Evolutionary conservation across 768 basidiomycete genomes (phyloP).

Genomic region (Tulasnella sp.): DNA sequence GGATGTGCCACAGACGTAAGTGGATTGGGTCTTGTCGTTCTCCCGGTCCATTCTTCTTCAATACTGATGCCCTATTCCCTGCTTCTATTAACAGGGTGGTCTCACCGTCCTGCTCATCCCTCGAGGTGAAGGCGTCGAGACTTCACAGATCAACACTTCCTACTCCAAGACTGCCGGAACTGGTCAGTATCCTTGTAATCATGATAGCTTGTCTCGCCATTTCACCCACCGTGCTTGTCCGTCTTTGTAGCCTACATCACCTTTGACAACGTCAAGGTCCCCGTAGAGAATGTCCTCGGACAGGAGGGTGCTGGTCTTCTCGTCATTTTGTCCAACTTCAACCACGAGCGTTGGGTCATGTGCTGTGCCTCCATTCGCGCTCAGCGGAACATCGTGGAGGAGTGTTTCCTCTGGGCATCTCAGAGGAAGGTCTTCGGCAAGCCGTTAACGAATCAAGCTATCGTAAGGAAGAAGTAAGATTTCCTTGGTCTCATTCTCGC

Average conservation of each 20-base stretch:
- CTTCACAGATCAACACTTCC: constrained; percentile 82
- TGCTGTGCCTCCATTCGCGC: constrained; percentile 55
- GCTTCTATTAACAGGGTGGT: constrained; percentile 46
- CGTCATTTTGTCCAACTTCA: constrained; percentile 72
- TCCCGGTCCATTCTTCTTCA: neutral
- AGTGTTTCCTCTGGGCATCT: constrained; percentile 84
- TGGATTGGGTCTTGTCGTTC: neutral
- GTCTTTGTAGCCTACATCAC: constrained; percentile 19
- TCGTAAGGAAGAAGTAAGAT: constrained; percentile 63
- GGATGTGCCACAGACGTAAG: constrained; percentile 18
- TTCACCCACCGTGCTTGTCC: no score
- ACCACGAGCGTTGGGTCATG: constrained; percentile 88
- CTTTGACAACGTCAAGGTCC: constrained; percentile 52
- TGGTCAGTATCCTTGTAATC: neutral
- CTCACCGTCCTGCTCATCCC: constrained; percentile 68
- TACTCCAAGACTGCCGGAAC: constrained; percentile 91
- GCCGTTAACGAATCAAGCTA: constrained; percentile 55
- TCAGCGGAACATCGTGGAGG: constrained; percentile 75
- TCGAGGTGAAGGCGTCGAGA: constrained; percentile 60
- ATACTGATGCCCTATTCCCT: neutral
- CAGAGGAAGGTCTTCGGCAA: constrained; percentile 91
- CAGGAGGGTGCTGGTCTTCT: constrained; percentile 71
- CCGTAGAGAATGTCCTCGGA: constrained; percentile 79
- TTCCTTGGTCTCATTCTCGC: neutral
- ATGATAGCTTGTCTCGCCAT: neutral